Evolutionary conservation across 805 yeast genomes (phyloP), one percentile per base, ranked within the genome.

Genomic region (Kregervanrija pseudodelftensis): DNA sequence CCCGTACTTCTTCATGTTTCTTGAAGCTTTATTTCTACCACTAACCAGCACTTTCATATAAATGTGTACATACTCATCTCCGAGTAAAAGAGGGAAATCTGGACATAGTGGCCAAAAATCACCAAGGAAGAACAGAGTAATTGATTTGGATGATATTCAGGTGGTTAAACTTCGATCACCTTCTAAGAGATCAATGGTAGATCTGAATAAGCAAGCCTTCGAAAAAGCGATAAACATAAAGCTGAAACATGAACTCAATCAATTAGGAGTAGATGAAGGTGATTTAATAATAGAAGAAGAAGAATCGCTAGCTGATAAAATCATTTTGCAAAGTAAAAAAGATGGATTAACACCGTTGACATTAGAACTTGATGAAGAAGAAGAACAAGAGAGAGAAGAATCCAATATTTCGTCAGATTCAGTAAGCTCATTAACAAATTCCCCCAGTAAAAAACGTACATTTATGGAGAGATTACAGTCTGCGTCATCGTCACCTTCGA

Each of bases 151-250:
- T 2, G 49, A 49, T 15, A 40, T 58, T 49, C 5, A 64, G 45
- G 3, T 73, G 70, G 44, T 70, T 68, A 41, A 79, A 76, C 2
- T 75, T 10, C 64, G 65, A 14, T 70, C 77, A 11, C 80, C 80
- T 3, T 15, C 41, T 33, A 64, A 61, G 33, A 50, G 79, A 51
- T 47, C 68, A 1, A 51, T 60, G 46, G 55, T 55, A 1, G 73
- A 66, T 8, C 49, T 68, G 36, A 76, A 78, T 45, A 56, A 59
- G 37, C 66, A 76, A 2, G 85, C 85, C 1, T 56, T 74, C 22
- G 70, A 70, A 50, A 58, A 73, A 46, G 79, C 85, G 0, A 58
- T 66, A 48, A 58, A 38, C 4, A 32, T 50, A 11, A 36, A 30
- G 15, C 30, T 46, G 4, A 37, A 39, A 7, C 42, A 39, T 3